phyloP scores from a whole-genome alignment of 2,329 filamentous ascomycete genomes.

The Colletotrichum phormii region DNA sequence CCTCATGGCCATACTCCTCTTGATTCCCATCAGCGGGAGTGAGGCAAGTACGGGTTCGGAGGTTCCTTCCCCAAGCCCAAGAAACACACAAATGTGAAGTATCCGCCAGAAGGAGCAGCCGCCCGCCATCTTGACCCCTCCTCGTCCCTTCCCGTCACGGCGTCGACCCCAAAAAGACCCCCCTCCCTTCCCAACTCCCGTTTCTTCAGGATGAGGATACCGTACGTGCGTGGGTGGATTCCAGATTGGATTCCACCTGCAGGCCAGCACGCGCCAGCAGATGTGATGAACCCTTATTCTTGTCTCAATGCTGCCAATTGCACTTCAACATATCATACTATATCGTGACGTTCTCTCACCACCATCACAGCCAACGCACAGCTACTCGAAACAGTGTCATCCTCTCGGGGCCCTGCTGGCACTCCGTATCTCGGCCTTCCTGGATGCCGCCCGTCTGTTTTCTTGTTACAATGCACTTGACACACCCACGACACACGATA shows the following conservation, averaged over 20 bases:
- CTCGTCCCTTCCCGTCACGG: conserved; percentile 8
- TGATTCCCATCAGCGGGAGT: background rate
- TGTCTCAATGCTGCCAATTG: conserved; percentile 16
- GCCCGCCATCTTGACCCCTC: background rate
- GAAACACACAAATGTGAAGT: background rate
- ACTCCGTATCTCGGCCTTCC: conserved; percentile 7
- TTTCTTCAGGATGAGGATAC: conserved; percentile 32
- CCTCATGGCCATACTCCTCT: background rate
- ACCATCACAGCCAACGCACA: conserved; percentile 5
- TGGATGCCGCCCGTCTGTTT: conserved; percentile 4
- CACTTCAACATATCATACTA: conserved; percentile 2
- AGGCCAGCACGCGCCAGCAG: conserved; percentile 34
- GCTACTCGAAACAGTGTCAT: conserved; percentile 2
- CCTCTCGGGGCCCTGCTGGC: background rate
- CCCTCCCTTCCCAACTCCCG: conserved; percentile 20
- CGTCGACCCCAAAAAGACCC: background rate
- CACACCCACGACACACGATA: conserved; percentile 24
- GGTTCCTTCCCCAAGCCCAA: background rate
- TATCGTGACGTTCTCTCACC: conserved; percentile 8
- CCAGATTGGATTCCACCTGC: conserved; percentile 28
- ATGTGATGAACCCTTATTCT: conserved; percentile 35
- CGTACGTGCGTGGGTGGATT: conserved; percentile 31
- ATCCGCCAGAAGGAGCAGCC: background rate
- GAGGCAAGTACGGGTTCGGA: too few relatives aligned
- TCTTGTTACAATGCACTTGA: conserved; percentile 8